phyloP scores from a whole-genome alignment of 2,329 filamentous ascomycete genomes.

The Cytospora paraplurivora region DNA sequence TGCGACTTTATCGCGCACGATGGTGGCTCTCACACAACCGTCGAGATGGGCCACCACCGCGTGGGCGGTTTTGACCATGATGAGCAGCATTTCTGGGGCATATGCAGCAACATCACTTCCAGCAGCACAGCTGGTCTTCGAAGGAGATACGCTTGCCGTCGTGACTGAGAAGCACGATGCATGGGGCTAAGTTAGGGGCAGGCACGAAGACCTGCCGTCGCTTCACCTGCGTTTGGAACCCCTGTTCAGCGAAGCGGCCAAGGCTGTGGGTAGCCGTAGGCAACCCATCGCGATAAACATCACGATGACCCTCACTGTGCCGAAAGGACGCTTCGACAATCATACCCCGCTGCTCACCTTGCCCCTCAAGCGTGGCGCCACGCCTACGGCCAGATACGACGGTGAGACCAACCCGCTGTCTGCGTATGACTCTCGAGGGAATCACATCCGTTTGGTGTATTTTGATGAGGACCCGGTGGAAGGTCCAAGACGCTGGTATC shows the following conservation, averaged over 20 bases:
- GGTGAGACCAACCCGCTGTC: conserved; percentile 5
- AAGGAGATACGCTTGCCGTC: not conserved
- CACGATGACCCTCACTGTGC: conserved; percentile 4
- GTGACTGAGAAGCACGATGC: not conserved
- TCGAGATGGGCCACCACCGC: too few relatives aligned
- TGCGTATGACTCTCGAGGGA: not conserved
- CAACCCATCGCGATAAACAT: conserved; percentile 16
- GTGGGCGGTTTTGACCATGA: too few relatives aligned
- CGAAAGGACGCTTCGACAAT: not conserved
- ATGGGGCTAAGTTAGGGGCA: not conserved
- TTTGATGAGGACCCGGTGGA: conserved; percentile 8
- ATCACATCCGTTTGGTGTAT: not conserved
- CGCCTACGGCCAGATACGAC: conserved; percentile 17
- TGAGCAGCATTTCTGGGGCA: too few relatives aligned
- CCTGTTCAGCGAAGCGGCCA: not conserved
- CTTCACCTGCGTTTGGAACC: conserved; percentile 13
- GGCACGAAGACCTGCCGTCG: not conserved
- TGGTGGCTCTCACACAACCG: too few relatives aligned
- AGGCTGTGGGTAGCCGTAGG: not conserved
- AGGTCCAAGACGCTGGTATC: conserved; percentile 19
- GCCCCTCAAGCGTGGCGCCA: conserved; percentile 8
- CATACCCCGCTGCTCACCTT: conserved; percentile 12
- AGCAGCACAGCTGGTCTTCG: too few relatives aligned
- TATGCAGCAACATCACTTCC: too few relatives aligned
- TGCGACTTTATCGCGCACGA: too few relatives aligned